Base-by-base conservation (phyloP, 2,329 filamentous ascomycete species). In the Clarireedia monteithiana region DNA sequence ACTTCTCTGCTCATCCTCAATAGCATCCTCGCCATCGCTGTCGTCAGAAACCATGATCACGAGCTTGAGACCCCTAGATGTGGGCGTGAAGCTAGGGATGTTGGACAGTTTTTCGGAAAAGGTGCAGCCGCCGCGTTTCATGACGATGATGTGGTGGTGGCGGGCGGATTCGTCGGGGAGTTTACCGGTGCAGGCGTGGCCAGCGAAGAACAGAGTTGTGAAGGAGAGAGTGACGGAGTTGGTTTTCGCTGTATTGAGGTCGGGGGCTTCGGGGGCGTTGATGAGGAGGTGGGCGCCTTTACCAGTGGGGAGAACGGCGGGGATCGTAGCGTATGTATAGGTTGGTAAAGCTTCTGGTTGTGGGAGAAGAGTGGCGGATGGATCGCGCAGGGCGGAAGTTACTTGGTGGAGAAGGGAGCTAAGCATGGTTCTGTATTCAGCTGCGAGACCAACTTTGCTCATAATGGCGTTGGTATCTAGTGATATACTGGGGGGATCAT, bases 101-200 rank as follows among this genome's bases (percentile, higher is more conserved):
- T 89, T 91, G 51, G 80, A 77, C 0, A 97, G 74, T 70, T 99
- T 99, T 27, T 86, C 74, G 38, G 82, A 85, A 70, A 97, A 97
- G 24, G 81, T 86, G 73, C 94, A 99, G 1, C 83, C 84, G 40
- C 94, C 92, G 5, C 94, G 84, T 27, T 82, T 84, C 64, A 97
- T 77, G 50, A 96, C 81, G 58, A 99, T 84, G 58, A 97, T 76
- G 51, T 96, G 85, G 71, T 95, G 72, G 1, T 69, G 72, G 42
- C 74, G 75, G 0, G 75, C 76, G 3, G 84, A 70, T 6, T 74
- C 69, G 2, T 75, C 63, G 12, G 81, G 70, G 53, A 89, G 71
- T 58, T 77, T 70, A 57, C 76, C 57, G 61, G 71, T 4, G 61
- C 92, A 94, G 9, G 84, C 80, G 15, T 86, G 74, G 54, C 77